Percentiles rank a stretch among this genome's conserved stretches.
These are phyloP conservation scores for Calonectria naviculata DNA, from an alignment of 2,329 filamentous ascomycete genomes.

Conservation along the genomic window DNA sequence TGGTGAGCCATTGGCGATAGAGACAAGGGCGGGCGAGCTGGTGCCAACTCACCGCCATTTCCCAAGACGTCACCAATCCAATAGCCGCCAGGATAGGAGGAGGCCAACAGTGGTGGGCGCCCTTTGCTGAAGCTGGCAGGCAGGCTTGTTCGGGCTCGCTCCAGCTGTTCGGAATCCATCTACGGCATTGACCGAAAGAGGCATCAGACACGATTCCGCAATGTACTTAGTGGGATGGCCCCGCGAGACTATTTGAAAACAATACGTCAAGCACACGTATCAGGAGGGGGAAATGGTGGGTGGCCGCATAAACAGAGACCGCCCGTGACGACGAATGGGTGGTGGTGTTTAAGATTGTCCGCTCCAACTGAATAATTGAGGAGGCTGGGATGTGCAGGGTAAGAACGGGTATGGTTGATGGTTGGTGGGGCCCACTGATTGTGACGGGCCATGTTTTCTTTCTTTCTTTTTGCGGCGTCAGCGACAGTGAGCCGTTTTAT, in stretches of 20 bases:
- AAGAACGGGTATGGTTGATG: slow-evolving; percentile 15
- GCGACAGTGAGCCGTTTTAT: not conserved
- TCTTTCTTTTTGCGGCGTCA: not conserved
- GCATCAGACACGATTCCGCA: not conserved
- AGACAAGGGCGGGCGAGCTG: not conserved
- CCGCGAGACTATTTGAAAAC: not conserved
- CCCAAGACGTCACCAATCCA: not conserved
- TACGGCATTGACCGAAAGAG: slow-evolving; percentile 1
- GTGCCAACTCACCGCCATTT: slow-evolving; percentile 16
- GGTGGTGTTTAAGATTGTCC: slow-evolving; percentile 21
- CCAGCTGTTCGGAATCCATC: not conserved
- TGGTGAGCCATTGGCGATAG: not conserved
- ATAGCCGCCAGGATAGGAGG: not conserved
- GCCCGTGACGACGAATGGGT: slow-evolving; percentile 34
- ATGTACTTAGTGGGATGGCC: not conserved
- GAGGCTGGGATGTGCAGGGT: slow-evolving; percentile 40
- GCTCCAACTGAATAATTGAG: slow-evolving; percentile 26
- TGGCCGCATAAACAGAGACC: slow-evolving; percentile 40
- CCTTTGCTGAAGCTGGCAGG: not conserved
- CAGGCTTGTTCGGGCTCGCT: not conserved
- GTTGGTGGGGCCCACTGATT: not conserved
- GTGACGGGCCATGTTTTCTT: not conserved
- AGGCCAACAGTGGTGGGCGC: not conserved
- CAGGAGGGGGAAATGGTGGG: slow-evolving; percentile 29
- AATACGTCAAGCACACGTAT: not conserved